Evolutionary conservation across 2,329 filamentous ascomycete species (phyloP).

Genomic region (Pyrenophora seminiperda): DNA sequence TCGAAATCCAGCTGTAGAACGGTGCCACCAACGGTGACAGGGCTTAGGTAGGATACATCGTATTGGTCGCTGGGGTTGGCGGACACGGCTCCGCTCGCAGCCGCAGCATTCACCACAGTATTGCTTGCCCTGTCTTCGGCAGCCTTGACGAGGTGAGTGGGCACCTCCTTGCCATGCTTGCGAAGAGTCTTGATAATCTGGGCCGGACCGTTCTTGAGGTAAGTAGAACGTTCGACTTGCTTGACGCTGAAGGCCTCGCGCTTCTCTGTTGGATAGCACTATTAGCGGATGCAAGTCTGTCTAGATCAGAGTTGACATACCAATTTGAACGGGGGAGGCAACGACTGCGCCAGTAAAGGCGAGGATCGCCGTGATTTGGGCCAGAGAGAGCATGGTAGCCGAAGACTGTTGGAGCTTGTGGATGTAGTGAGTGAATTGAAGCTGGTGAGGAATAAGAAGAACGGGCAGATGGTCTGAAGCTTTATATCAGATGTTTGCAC

Average conservation of each 20-base stretch:
- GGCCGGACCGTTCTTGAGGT: conserved; percentile 47
- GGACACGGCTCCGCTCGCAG: conserved; percentile 44
- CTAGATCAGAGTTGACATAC: neutral
- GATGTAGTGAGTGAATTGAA: conserved; percentile 9
- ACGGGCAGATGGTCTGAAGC: conserved; percentile 22
- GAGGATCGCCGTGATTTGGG: conserved; percentile 39
- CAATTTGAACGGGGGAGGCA: conserved; percentile 38
- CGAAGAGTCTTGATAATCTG: conserved; percentile 49
- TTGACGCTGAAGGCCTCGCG: conserved; percentile 36
- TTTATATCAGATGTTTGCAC: conserved; percentile 36
- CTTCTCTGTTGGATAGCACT: conserved; percentile 20
- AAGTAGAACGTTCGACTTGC: conserved; percentile 34
- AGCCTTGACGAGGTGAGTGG: conserved; percentile 35
- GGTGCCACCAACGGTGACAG: conserved; percentile 68
- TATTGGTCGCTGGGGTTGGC: conserved; percentile 50
- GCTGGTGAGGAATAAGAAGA: conserved; percentile 23
- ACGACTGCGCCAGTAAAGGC: conserved; percentile 33
- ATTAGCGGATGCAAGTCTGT: neutral
- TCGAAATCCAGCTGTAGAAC: conserved; percentile 71
- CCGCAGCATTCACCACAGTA: conserved; percentile 18
- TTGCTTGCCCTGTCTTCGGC: conserved; percentile 38
- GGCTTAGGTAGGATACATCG: conserved; percentile 45
- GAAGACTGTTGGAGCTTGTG: conserved; percentile 16
- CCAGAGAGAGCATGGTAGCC: conserved; percentile 42
- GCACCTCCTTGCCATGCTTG: conserved; percentile 45